Evolutionary conservation across 148 eudicot species (phyloP).

Genomic region (Hydrangea macrophylla): DNA sequence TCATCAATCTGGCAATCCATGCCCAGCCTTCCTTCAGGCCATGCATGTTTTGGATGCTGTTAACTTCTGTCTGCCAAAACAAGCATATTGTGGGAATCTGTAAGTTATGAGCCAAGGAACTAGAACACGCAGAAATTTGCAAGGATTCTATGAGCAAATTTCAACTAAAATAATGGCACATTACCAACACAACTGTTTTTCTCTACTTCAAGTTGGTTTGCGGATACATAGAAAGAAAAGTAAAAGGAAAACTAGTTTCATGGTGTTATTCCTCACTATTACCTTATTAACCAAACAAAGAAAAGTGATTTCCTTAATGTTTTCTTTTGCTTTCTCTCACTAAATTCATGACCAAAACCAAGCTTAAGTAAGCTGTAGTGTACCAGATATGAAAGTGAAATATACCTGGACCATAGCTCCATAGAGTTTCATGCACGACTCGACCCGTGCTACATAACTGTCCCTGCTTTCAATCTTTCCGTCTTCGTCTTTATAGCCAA

Average conservation of each 20-base stretch:
- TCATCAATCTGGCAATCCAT: slow-evolving; percentile 90
- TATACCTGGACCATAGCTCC: slow-evolving; percentile 95
- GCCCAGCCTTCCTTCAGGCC: slow-evolving; percentile 85
- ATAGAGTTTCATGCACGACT: slow-evolving; percentile 65
- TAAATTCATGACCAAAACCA: too few species aligned
- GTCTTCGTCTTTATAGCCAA: slow-evolving; percentile 69
- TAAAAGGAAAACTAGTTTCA: too few species aligned
- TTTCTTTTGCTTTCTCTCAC: too few species aligned
- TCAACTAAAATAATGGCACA: neutral
- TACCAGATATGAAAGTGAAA: neutral
- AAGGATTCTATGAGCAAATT: neutral
- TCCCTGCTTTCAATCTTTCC: slow-evolving; percentile 62
- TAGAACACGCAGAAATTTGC: neutral
- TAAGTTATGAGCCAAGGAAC: neutral
- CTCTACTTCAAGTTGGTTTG: neutral
- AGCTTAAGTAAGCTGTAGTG: too few species aligned
- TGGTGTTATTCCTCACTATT: too few species aligned
- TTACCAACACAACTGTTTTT: neutral
- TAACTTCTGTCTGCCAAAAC: slow-evolving; percentile 64
- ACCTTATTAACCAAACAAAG: too few species aligned
- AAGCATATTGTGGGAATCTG: neutral
- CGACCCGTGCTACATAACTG: slow-evolving; percentile 48
- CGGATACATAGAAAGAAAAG: too few species aligned
- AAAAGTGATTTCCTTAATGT: too few species aligned
- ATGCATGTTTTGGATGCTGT: slow-evolving; percentile 52